Evolutionary conservation across 2,329 filamentous ascomycete genomes (phyloP).

Genomic region (Lachnellula suecica): DNA sequence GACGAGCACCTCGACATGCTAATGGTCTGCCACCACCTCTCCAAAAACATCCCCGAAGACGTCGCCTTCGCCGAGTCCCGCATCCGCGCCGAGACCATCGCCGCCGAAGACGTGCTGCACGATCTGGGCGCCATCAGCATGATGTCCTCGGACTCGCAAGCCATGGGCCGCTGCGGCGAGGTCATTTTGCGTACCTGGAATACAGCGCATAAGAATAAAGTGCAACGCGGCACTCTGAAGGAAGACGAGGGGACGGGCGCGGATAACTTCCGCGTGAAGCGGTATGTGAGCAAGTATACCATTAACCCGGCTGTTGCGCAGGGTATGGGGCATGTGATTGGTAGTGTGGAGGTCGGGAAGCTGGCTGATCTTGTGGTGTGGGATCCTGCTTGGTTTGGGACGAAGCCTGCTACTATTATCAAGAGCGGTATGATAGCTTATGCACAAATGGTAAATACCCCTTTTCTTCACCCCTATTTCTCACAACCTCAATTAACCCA

Average conservation of each 20-base stretch:
- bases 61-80: conserved; percentile 93
- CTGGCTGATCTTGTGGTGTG: conserved; percentile 87
- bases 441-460: conserved; percentile 69
- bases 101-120: conserved; percentile 92
- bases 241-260: conserved; percentile 79
- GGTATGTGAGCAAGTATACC: conserved; percentile 94
- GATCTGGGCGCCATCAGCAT: conserved; percentile 94
- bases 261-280: conserved; percentile 89
- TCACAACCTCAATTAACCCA: conserved; percentile 4
- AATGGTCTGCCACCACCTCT: conserved; percentile 96
- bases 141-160: conserved; percentile 95
- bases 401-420: conserved; percentile 77
- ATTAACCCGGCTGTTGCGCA: conserved; percentile 91
- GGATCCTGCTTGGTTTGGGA: conserved; percentile 82
- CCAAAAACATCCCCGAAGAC: conserved; percentile 90
- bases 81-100: conserved; percentile 94
- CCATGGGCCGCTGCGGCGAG: conserved; percentile 95
- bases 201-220: conserved; percentile 95
- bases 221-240: conserved; percentile 72
- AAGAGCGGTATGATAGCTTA: conserved; percentile 87
- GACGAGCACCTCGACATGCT: conserved; percentile 98
- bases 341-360: conserved; percentile 86
- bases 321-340: conserved; percentile 84
- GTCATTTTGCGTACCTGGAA: conserved; percentile 94
- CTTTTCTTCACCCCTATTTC: conserved; percentile 1